These are phyloP conservation scores for Penstemon davidsonii DNA, from an alignment of 257 asterid genomes.

Conservation along the genomic window DNA sequence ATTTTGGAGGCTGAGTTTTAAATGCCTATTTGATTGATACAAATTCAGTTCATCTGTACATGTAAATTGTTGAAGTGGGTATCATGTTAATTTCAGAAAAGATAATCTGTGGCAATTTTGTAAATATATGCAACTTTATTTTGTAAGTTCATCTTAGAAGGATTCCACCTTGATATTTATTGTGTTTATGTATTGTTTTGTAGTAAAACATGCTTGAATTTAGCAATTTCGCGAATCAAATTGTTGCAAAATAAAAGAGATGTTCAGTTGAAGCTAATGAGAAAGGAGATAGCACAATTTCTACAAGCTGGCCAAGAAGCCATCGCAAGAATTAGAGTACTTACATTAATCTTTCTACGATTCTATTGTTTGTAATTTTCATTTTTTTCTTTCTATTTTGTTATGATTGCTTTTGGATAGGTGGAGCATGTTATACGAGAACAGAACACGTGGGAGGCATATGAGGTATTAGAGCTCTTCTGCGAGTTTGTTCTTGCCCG, in stretches of 20 bases:
- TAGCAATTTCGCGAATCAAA: constrained; percentile 80
- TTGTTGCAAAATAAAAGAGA: constrained; percentile 84
- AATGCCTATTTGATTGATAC: too few species aligned
- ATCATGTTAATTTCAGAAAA: too few species aligned
- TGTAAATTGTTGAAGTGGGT: too few species aligned
- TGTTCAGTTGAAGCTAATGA: constrained; percentile 72
- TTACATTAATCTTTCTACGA: constrained; percentile 17
- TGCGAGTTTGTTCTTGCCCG: constrained; percentile 80
- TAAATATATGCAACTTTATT: too few species aligned
- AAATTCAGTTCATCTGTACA: too few species aligned
- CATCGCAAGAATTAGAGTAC: constrained; percentile 82
- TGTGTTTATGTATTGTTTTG: constrained; percentile 20
- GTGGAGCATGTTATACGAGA: constrained; percentile 91
- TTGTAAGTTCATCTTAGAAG: too few species aligned
- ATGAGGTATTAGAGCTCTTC: constrained; percentile 73
- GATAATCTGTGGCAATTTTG: too few species aligned
- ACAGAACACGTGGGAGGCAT: constrained; percentile 80
- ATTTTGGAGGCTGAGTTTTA: too few species aligned
- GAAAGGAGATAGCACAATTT: constrained; percentile 85
- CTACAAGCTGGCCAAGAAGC: constrained; percentile 83
- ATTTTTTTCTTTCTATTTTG: neutral
- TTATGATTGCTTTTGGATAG: constrained; percentile 38
- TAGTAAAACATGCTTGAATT: constrained; percentile 82
- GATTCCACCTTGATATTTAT: too few species aligned
- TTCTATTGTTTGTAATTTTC: constrained; percentile 1